A percentile compares a stretch with the other conserved stretches of the same genome.
phyloP scores from a whole-genome alignment of 2,329 filamentous ascomycete species.

The Ascochyta lentis region DNA sequence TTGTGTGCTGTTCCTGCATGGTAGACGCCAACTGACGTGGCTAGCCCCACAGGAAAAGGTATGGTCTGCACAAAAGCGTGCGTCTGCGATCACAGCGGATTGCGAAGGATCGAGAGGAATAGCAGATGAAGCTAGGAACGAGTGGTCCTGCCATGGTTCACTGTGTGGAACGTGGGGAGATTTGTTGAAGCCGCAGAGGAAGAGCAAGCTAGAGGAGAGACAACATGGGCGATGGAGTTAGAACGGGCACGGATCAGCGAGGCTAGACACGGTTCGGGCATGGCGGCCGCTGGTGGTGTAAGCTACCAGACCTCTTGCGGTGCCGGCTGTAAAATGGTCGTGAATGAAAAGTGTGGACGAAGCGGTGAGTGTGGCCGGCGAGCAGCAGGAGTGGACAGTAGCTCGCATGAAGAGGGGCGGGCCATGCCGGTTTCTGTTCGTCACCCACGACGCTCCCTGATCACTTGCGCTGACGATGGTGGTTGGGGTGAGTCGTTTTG shows the following conservation, averaged over 20 bases:
- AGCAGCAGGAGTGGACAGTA: conserved; percentile 14
- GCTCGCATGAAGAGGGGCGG: conserved; percentile 22
- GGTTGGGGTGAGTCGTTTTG: conserved; percentile 20
- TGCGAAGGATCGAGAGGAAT: conserved; percentile 16
- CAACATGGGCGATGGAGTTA: background rate
- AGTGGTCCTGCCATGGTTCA: conserved; percentile 28
- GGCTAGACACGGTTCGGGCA: conserved; percentile 4
- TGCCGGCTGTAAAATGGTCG: conserved; percentile 8
- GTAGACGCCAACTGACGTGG: conserved; percentile 44
- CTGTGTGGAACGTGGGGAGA: conserved; percentile 21
- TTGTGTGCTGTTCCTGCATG: conserved; percentile 49
- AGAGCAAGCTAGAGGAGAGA: conserved; percentile 15
- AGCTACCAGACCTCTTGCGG: conserved; percentile 16
- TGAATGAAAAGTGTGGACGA: conserved; percentile 10
- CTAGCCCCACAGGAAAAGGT: conserved; percentile 29
- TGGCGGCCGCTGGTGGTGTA: conserved; percentile 11
- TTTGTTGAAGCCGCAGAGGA: conserved; percentile 15
- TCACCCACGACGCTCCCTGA: conserved; percentile 2
- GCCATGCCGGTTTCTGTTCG: conserved; percentile 35
- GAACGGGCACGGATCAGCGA: conserved; percentile 21
- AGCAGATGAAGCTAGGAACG: conserved; percentile 25
- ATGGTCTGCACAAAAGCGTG: conserved; percentile 19
- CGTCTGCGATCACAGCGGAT: conserved; percentile 22
- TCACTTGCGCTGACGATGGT: conserved; percentile 13
- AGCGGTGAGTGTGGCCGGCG: conserved; percentile 27